A percentile compares a stretch with the other conserved stretches of the same genome.
Evolutionary conservation across 441 rosid species (phyloP).

Genomic region (Adansonia gregorii): DNA sequence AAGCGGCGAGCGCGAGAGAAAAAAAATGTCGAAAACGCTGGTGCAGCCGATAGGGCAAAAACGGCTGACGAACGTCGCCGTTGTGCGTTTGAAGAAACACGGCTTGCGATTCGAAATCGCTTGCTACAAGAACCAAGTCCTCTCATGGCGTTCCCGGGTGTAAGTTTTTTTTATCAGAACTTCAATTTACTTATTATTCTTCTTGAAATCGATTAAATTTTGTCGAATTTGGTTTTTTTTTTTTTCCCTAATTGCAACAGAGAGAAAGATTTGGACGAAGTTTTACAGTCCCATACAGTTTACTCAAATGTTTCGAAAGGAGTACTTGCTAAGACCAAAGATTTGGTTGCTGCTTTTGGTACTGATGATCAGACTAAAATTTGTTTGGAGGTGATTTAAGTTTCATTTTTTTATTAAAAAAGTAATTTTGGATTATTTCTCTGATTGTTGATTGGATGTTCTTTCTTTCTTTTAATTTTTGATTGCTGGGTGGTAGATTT

Average conservation of each 20-base stretch:
- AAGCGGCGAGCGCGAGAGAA: background rate
- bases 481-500: conserved; percentile 46
- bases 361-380: conserved; percentile 82
- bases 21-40: conserved; percentile 66
- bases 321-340: conserved; percentile 86
- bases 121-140: conserved; percentile 97
- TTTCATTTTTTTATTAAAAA: background rate
- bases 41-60: conserved; percentile 94
- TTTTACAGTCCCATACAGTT: conserved; percentile 94
- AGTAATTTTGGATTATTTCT: background rate
- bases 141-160: conserved; percentile 99
- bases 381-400: conserved; percentile 72
- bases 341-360: conserved; percentile 66
- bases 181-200: background rate
- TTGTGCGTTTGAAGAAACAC: conserved; percentile 85
- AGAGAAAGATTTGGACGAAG: conserved; percentile 97
- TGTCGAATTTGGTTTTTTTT: background rate
- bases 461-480: background rate
- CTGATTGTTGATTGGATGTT: conserved; percentile 7
- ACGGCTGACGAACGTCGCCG: conserved; percentile 94
- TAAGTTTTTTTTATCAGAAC: conserved; percentile 37
- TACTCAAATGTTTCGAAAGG: conserved; percentile 93
- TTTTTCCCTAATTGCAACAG: conserved; percentile 35
- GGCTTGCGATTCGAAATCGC: conserved; percentile 97
- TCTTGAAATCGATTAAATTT: conserved; percentile 17